Base-by-base conservation (phyloP, 441 rosid genomes). In the Gossypium trilobum region DNA sequence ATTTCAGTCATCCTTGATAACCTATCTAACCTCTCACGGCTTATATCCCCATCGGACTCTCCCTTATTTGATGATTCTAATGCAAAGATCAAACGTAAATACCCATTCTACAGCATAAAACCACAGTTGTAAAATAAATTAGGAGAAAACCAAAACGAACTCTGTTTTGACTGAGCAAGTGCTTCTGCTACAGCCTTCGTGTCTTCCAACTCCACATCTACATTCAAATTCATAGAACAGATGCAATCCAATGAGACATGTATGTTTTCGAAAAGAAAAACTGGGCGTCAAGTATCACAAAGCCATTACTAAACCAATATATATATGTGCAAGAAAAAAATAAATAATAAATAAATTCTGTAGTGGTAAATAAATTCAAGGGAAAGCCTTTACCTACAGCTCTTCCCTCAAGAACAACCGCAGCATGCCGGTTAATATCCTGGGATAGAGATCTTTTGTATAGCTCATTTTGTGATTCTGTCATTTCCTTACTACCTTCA, bases 401-500 rank as follows among this genome's bases (percentile, higher is more conserved):
- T 81, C 92, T 81, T 82, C 99, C 99, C 77, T 92, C 94, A 73
- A 94, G 95, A 80, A 94, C 94, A 77, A 90, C 95, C 72, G 94
- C 95, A 64, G 95, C 92, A 84, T 94, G 99, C 52, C 93, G 85
- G 64, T 92, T 90, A 73, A 94, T 88, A 68, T 89, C 97, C 72
- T 89, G 97, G 69, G 88, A 81, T 74, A 94, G 81, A 66, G 95
- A 89, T 74, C 97, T 88, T 73, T n/a, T 81, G 79, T 85, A 85
- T 13, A 79, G 84, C 63, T 84, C 92, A 31, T 80, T 72, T 78
- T 82, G 88, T 39, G 85, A 81, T 71, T 90, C 93, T 63, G 58
- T 79, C 66, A 75, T 31, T 46, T 92, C 97, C 74, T 76, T 89
- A 78, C 72, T 81, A 70, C 90, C 91, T 72, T 90, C 95, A 52